Conservation (phyloP, 495 filamentous ascomycete genomes). For the Pyrenula massariospora region DNA sequence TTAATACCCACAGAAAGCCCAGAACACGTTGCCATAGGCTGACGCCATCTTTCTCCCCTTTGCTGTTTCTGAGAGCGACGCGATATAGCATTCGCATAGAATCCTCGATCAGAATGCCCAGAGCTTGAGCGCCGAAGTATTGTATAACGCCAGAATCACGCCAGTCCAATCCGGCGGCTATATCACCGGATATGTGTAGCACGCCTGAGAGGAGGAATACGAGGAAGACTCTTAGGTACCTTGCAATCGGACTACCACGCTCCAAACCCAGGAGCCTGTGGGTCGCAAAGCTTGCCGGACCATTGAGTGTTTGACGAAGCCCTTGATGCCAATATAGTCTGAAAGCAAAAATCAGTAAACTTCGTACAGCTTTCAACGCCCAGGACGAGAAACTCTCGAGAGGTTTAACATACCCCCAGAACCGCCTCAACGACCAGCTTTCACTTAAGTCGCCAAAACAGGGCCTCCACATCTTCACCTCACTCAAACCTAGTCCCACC, state of each 20-base stretch:
- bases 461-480: neutral
- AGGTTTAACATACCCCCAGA: neutral
- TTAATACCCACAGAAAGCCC: neutral
- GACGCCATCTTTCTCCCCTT: neutral
- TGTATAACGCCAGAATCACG: neutral
- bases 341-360: no score
- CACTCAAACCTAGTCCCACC: neutral
- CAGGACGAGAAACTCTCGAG: no score
- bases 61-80: neutral
- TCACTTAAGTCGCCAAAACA: neutral
- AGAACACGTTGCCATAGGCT: neutral
- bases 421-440: neutral
- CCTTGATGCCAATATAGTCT: neutral
- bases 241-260: neutral
- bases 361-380: no score
- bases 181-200: neutral
- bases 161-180: neutral
- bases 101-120: neutral
- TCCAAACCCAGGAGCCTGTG: neutral
- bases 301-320: neutral
- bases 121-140: neutral
- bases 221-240: neutral
- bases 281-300: neutral
- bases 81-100: neutral
- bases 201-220: neutral